These are phyloP conservation scores for Sugiyamaella neomexicana DNA, from an alignment of 1,139 yeast species.

Conservation along the genomic window DNA sequence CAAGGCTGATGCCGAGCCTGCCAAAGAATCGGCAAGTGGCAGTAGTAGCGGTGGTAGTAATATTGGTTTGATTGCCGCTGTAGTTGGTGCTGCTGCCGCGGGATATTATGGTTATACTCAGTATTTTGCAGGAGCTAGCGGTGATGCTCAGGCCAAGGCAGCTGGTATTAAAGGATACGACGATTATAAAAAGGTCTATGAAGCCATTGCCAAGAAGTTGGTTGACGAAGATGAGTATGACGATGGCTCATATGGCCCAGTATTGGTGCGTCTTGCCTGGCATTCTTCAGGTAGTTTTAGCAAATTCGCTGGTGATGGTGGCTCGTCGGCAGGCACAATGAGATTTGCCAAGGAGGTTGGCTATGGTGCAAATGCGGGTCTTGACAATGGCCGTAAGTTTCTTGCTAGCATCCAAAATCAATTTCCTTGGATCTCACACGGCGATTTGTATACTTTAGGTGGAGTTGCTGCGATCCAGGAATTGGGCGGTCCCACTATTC, in stretches of 20 bases:
- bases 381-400: slow-evolving; percentile 64
- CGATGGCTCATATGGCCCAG: slow-evolving; percentile 70
- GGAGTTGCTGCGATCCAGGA: slow-evolving; percentile 89
- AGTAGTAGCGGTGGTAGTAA: slow-evolving; percentile 14
- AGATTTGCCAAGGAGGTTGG: slow-evolving; percentile 61
- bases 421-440: slow-evolving; percentile 78
- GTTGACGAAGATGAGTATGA: slow-evolving; percentile 77
- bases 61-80: slow-evolving; percentile 21
- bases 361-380: slow-evolving; percentile 76
- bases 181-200: slow-evolving; percentile 76
- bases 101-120: slow-evolving; percentile 31
- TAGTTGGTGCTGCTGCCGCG: slow-evolving; percentile 29
- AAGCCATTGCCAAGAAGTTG: slow-evolving; percentile 72
- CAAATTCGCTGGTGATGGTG: slow-evolving; percentile 62
- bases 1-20: slow-evolving; percentile 14
- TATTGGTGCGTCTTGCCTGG: slow-evolving; percentile 72
- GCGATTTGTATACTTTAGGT: slow-evolving; percentile 85
- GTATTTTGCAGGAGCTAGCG: slow-evolving; percentile 9
- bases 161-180: slow-evolving; percentile 37
- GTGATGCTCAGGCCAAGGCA: slow-evolving; percentile 22
- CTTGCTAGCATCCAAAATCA: slow-evolving; percentile 58
- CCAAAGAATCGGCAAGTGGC: slow-evolving; percentile 2
- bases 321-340: slow-evolving; percentile 85
- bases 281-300: slow-evolving; percentile 72
- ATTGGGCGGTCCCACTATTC: slow-evolving; percentile 78